A percentile compares a stretch with the other conserved stretches of the same genome.
phyloP scores from a whole-genome alignment of 805 yeast genomes.

The Metschnikowia hibisci region DNA sequence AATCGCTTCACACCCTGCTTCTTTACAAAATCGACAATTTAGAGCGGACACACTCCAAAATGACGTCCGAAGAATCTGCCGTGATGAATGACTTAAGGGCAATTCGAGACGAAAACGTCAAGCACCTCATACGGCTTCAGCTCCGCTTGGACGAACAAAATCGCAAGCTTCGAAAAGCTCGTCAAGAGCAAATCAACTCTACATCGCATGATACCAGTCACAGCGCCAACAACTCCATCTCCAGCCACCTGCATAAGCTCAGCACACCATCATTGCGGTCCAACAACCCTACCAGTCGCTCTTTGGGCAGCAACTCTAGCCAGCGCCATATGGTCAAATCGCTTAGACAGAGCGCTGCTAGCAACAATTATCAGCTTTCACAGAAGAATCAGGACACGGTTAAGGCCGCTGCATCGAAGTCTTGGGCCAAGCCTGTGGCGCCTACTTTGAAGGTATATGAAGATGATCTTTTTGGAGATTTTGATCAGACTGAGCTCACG shows the following conservation, averaged over 20 bases:
- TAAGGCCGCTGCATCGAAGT: constrained; percentile 16
- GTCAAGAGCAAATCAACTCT: background rate
- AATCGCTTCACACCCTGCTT: constrained; percentile 59
- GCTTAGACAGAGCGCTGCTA: constrained; percentile 8
- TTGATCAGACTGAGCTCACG: constrained; percentile 33
- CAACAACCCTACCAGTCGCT: constrained; percentile 12
- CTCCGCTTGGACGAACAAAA: constrained; percentile 34
- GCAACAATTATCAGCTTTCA: constrained; percentile 9
- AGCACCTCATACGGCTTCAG: constrained; percentile 40
- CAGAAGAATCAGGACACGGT: constrained; percentile 21
- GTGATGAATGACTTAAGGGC: constrained; percentile 27
- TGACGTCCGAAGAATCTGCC: constrained; percentile 15
- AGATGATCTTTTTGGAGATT: constrained; percentile 33
- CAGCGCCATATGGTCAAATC: constrained; percentile 27
- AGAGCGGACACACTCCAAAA: constrained; percentile 38
- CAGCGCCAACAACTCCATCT: background rate
- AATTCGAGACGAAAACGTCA: constrained; percentile 41
- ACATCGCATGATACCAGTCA: background rate
- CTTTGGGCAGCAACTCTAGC: constrained; percentile 10
- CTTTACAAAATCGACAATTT: constrained; percentile 52
- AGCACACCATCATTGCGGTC: constrained; percentile 28
- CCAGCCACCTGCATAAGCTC: constrained; percentile 15
- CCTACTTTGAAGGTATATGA: constrained; percentile 8
- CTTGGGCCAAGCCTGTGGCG: constrained; percentile 14
- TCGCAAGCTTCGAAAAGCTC: constrained; percentile 11